Evolutionary conservation across 805 yeast genomes (phyloP).

Genomic region (Starmerella scarabaei): DNA sequence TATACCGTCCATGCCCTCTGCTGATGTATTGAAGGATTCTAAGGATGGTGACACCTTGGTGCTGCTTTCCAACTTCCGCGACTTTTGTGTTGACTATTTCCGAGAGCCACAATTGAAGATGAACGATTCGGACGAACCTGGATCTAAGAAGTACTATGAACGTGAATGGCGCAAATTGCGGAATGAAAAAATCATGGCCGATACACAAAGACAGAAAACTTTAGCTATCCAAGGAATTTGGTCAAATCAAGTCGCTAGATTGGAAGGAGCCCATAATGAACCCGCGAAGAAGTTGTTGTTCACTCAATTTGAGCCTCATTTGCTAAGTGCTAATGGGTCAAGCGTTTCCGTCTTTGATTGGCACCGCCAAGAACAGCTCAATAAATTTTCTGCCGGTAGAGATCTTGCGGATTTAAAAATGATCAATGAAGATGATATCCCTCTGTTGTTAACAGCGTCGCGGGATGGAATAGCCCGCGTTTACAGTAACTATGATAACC

Average conservation of each 20-base stretch:
- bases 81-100: constrained; percentile 64
- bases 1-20: background rate
- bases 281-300: constrained; percentile 41
- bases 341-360: constrained; percentile 81
- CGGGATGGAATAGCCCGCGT: constrained; percentile 90
- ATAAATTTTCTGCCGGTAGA: constrained; percentile 75
- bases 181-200: constrained; percentile 73
- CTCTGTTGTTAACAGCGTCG: constrained; percentile 74
- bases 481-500: constrained; percentile 59
- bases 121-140: constrained; percentile 79
- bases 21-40: background rate
- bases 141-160: constrained; percentile 70
- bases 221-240: constrained; percentile 75
- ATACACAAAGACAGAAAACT: constrained; percentile 82
- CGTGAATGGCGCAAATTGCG: constrained; percentile 82
- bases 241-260: constrained; percentile 59
- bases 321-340: constrained; percentile 69
- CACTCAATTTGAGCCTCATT: constrained; percentile 78
- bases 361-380: constrained; percentile 36
- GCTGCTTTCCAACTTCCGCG: constrained; percentile 28
- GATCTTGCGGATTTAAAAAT: constrained; percentile 76
- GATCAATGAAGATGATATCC: constrained; percentile 83
- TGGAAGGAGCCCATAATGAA: constrained; percentile 29
- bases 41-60: constrained; percentile 21
- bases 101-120: constrained; percentile 91